phyloP scores from a whole-genome alignment of 148 eudicot species.

The Rhododendron molle region DNA sequence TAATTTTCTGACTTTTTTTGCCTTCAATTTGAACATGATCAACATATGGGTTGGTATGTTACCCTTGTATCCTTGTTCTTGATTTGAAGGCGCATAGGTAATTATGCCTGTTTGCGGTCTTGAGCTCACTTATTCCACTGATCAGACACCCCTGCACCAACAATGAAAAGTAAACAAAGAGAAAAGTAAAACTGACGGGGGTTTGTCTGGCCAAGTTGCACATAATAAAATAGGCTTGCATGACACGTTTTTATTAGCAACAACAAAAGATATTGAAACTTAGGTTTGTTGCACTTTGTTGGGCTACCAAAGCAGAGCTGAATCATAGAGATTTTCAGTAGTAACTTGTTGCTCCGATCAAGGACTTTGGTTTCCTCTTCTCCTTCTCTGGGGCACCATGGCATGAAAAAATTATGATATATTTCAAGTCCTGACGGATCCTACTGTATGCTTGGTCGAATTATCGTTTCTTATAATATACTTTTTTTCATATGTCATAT shows the following conservation, averaged over 20 bases:
- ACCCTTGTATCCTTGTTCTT: neutral
- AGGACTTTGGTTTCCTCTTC: neutral
- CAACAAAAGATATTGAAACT: neutral
- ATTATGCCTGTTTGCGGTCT: neutral
- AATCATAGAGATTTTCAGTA: neutral
- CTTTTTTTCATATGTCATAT: neutral
- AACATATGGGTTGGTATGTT: neutral
- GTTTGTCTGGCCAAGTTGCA: neutral
- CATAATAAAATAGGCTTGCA: neutral
- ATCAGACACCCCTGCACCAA: neutral
- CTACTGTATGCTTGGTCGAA: neutral
- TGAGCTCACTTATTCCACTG: neutral
- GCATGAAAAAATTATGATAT: neutral
- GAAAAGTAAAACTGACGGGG: neutral
- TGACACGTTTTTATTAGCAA: neutral
- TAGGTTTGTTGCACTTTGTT: neutral
- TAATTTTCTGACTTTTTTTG: constrained; percentile 16
- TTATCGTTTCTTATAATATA: neutral
- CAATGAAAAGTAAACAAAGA: neutral
- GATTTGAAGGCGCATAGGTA: neutral
- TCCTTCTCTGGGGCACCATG: neutral
- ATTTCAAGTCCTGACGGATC: neutral
- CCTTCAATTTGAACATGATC: neutral
- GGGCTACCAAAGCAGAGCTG: neutral
- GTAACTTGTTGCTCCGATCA: neutral